Percentiles rank a stretch among this genome's conserved stretches.
phyloP scores from a whole-genome alignment of 768 basidiomycete genomes.

The Leccinum disarticulatum region DNA sequence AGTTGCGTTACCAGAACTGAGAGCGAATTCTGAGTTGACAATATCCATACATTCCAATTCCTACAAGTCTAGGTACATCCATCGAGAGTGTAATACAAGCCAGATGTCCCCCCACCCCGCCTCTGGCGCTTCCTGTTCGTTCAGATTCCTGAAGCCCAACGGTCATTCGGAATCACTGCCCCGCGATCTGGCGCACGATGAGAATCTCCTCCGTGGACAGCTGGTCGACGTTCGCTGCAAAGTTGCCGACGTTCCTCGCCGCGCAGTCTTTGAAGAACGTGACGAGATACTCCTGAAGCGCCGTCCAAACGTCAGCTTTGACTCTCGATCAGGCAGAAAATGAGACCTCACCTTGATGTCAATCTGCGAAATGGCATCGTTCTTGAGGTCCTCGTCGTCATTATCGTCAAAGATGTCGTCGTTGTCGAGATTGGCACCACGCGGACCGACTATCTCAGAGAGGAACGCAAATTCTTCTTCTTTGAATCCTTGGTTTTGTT shows the following conservation, averaged over 20 bases:
- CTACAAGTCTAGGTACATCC: slow-evolving; percentile 8
- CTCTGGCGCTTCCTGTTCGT: not conserved
- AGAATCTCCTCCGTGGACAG: slow-evolving; percentile 69
- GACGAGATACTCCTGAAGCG: slow-evolving; percentile 60
- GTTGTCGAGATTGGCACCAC: slow-evolving; percentile 71
- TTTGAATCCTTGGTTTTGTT: slow-evolving; percentile 54
- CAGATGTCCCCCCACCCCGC: not conserved
- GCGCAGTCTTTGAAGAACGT: slow-evolving; percentile 72
- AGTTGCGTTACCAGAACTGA: not conserved
- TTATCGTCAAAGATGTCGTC: slow-evolving; percentile 72
- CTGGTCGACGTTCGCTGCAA: slow-evolving; percentile 61
- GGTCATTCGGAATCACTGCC: slow-evolving; percentile 15
- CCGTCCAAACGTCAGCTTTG: not conserved
- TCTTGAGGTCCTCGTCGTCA: slow-evolving; percentile 86
- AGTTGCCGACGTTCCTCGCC: slow-evolving; percentile 58
- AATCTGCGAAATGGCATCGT: slow-evolving; percentile 83
- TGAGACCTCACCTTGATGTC: slow-evolving; percentile 59
- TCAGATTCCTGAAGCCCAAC: not conserved
- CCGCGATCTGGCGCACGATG: slow-evolving; percentile 55
- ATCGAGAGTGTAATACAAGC: slow-evolving; percentile 9
- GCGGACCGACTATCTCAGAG: slow-evolving; percentile 78
- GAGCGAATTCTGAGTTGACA: not conserved
- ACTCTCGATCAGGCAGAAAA: slow-evolving; percentile 16
- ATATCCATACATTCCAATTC: not conserved
- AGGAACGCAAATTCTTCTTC: slow-evolving; percentile 81